Conservation (phyloP, 345 rosid genomes). For the Arabidopsis thaliana region TAIR10.1 NC_003074.8:17134501-17135000, state of each 20-base stretch:
- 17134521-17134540: constrained; percentile 47
- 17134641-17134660: constrained; percentile 66
- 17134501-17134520: constrained; percentile 51
- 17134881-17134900: constrained; percentile 76
- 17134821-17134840: constrained; percentile 59
- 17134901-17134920: constrained; percentile 72
- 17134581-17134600: constrained; percentile 80
- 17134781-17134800: constrained; percentile 81
- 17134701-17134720: constrained; percentile 38
- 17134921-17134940: constrained; percentile 84
- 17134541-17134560: constrained; percentile 42
- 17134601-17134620: constrained; percentile 83
- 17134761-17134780: not conserved
- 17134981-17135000: constrained; percentile 3
- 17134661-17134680: constrained; percentile 82
- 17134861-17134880: constrained; percentile 97
- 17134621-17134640: constrained; percentile 67
- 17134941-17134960: constrained; percentile 55
- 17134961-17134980: constrained; percentile 18
- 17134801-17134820: constrained; percentile 66
- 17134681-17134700: constrained; percentile 91
- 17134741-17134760: not conserved
- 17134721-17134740: not conserved
- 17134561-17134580: constrained; percentile 78
- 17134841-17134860: constrained; percentile 71